These are phyloP conservation scores for Termitomyces sp. DNA, from an alignment of 768 basidiomycete species.

Conservation along the genomic window DNA sequence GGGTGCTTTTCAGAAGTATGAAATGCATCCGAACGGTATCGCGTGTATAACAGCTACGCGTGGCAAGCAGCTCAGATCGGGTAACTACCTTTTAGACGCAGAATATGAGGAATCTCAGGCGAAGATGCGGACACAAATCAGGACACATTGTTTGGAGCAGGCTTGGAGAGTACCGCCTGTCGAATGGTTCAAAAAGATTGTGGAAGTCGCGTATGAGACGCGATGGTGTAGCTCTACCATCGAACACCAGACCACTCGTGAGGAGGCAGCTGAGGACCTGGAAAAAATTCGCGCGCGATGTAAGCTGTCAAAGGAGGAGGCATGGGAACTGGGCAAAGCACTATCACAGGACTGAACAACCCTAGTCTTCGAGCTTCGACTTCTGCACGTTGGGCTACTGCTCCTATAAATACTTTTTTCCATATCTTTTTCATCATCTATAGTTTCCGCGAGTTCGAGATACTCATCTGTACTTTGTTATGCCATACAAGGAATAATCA, in stretches of 20 bases:
- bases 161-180: constrained; percentile 10
- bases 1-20: constrained; percentile 20
- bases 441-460: not conserved
- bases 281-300: constrained; percentile 8
- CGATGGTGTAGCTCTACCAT: not conserved
- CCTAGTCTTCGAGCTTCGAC: not conserved
- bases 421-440: not conserved
- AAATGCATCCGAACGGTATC: constrained; percentile 25
- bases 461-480: too few species aligned
- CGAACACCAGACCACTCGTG: not conserved
- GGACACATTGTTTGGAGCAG: constrained; percentile 1
- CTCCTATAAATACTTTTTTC: not conserved
- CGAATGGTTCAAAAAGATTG: constrained; percentile 6
- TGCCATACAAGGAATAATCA: too few species aligned
- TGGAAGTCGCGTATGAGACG: not conserved
- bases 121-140: constrained; percentile 15
- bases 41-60: constrained; percentile 32
- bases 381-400: not conserved
- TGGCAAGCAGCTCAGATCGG: constrained; percentile 14
- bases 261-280: not conserved
- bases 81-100: constrained; percentile 9
- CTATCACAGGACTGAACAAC: not conserved
- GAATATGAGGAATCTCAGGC: constrained; percentile 26
- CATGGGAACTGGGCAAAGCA: not conserved
- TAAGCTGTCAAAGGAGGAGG: constrained; percentile 13